Base-by-base conservation (phyloP, 805 yeast species). In the Myxozyma neglecta region DNA sequence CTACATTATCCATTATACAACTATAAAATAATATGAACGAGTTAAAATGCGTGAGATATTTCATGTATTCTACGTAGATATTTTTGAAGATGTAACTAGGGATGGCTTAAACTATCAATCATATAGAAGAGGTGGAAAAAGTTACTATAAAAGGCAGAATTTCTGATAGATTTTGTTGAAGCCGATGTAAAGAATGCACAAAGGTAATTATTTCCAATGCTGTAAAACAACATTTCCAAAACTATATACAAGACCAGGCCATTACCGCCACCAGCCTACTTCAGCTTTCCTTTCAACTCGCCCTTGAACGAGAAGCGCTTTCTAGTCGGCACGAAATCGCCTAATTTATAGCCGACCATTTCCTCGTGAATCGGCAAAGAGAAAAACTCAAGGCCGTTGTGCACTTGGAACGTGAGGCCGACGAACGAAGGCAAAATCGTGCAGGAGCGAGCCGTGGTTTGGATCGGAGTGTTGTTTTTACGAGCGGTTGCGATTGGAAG, bases 391-490 rank as follows among this genome's bases (percentile, higher is more conserved):
- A 88, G 89, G 35, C 99, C 99, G 76, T 94, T 94, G 77, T 94
- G 99, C 40, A 94, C 89, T 75, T 94, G 96, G 75, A 94, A 94
- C 70, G 86, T 88, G 59, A 94, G 79, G 4, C 99, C 99, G 39
- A 94, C 97, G 76, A 94, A 93, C 73, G 90, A 96, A 20, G 99
- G 99, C 53, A 94, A 78, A 57, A 94, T 89, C 18, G 98, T 94
- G 72, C 98, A 94, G 40, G 93, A 79, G 74, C 99, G 84, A 47
- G 97, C 97, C 70, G 91, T 90, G n/a, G 99, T 94, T 77, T 97
- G 83, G 64, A 94, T 89, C 3, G 98, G 96, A 1, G 89, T 82
- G 18, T 89, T 89, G 57, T 86, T 86, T 66, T 85, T 84, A 63
- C 86, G 77, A 37, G 98, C 97, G 68, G 90, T 87, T 43, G 87